Conservation (phyloP, 768 basidiomycete genomes). For the Xerocomellus amylosporus region DNA sequence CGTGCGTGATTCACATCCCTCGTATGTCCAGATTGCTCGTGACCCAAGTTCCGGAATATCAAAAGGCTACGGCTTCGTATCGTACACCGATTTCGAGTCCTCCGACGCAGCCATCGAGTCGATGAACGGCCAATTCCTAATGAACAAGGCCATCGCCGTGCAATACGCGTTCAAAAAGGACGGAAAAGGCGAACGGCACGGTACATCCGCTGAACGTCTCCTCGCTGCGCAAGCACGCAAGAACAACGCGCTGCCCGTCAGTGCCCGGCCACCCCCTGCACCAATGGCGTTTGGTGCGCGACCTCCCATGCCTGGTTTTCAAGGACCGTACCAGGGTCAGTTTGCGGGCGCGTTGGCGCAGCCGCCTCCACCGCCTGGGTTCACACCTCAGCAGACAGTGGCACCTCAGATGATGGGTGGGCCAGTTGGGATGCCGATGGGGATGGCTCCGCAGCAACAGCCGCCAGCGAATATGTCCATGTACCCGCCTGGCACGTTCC, state of each 20-base stretch:
- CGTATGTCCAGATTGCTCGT: constrained; percentile 71
- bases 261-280: constrained; percentile 70
- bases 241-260: constrained; percentile 85
- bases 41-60: constrained; percentile 81
- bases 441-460: constrained; percentile 37
- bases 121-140: constrained; percentile 96
- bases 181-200: constrained; percentile 96
- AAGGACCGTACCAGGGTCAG: constrained; percentile 85
- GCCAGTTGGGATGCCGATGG: constrained; percentile 32
- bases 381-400: constrained; percentile 69
- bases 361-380: constrained; percentile 79
- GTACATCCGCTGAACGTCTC: constrained; percentile 93
- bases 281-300: constrained; percentile 69
- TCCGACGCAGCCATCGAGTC: constrained; percentile 95
- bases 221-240: constrained; percentile 94
- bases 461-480: constrained; percentile 40
- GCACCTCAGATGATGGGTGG: constrained; percentile 44
- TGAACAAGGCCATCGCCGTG: constrained; percentile 97
- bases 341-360: constrained; percentile 86
- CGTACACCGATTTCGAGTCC: constrained; percentile 96
- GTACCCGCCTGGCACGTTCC: constrained; percentile 46
- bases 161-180: constrained; percentile 99
- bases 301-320: constrained; percentile 67
- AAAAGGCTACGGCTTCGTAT: constrained; percentile 97
- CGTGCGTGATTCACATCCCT: not conserved